Base-by-base conservation (phyloP, 2,329 filamentous ascomycete species). In the Pseudogymnoascus sp. region DNA sequence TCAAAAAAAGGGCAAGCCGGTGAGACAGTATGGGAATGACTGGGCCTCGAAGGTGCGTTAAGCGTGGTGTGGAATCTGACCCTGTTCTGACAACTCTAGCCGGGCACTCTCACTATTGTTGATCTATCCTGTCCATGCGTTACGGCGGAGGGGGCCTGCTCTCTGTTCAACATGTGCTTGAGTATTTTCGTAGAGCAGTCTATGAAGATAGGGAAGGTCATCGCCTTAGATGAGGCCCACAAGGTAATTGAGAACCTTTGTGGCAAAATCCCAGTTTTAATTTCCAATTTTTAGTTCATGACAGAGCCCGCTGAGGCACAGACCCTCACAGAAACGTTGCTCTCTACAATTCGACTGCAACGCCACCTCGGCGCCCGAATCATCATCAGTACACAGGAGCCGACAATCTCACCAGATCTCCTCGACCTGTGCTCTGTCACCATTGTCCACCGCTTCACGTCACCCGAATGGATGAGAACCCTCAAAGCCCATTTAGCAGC, bases 151-250 rank as follows among this genome's bases (percentile, higher is more conserved):
- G 84, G 82, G 38, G 88, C 88, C 0, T 93, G 89, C 69, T 79
- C 83, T 0, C 76, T 93, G 0, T 93, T 93, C 73, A 86, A 88
- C 62, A 87, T 92, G 42, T 88, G 84, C 19, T 76, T 93, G 1
- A 80, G 80, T 1, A 74, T 90, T 0, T 91, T 90, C 69, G 73
- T 90, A 0, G 82, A 87, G 64, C 78, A 83, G 56, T 73, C 79
- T 0, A 66, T 68, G 0, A 67, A 72, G 0, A 70, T 79, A 0
- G 84, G 87, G 0, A 80, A 85, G 4, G 77, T 92, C 38, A 74
- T 93, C 13, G 88, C 87, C 0, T 76, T 93, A 0, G 89, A 93
- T 66, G 89, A 93, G 71, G 90, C 90, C 0, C 90, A 95, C 71
- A 92, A 92, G 69, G 81, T 83, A 72, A 60, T 67, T 56, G 21